Evolutionary conservation across 345 rosid species (phyloP), one percentile per base, ranked within the genome.

Genomic region (Syzygium oleosum): DNA sequence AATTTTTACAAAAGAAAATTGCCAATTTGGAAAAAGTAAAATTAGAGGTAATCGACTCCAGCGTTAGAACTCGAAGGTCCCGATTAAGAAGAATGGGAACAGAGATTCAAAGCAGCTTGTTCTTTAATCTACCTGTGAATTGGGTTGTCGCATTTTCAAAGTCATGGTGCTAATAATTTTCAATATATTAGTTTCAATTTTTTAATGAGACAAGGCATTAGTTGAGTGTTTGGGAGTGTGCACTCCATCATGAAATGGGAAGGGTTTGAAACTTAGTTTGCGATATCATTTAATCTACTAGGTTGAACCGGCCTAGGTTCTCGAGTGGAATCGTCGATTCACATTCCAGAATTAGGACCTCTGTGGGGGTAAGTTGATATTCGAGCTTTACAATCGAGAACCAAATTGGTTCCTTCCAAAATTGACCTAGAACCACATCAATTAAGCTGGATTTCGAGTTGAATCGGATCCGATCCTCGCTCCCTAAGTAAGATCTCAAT

Each of bases 321-420:
- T n/a, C 1, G 0, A 9, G 7, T n/a, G 14, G 31, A n/a, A 38
- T 73, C 12, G 13, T 1, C 8, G 1, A 38, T 19, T 38, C 49
- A 14, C 14, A 19, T 34, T 9, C 43, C 13, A 38, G 1, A 34
- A 38, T 2, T 8, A 38, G 23, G 14, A 38, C 13, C 12, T 3
- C 4, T 3, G 27, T 73, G 1, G 0, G 21, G 41, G 22, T 9
- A 68, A 12, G 80, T 23, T 1, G 22, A 34, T 38, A 19, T 73
- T 19, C 5, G 27, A 73, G 49, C 14, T 73, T 73, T 10, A 41
- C 6, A 38, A 73, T 73, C 7, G 14, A 73, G 49, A 19, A 73
- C 14, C 49, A 34, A 1, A 22, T 21, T 2, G 49, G 4, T 22
- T 38, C 25, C 38, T 25, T 73, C 8, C 11, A 2, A 73, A 73